Base-by-base conservation (phyloP, 176 grass and related monocot genomes). In the Ensete ventricosum region DNA sequence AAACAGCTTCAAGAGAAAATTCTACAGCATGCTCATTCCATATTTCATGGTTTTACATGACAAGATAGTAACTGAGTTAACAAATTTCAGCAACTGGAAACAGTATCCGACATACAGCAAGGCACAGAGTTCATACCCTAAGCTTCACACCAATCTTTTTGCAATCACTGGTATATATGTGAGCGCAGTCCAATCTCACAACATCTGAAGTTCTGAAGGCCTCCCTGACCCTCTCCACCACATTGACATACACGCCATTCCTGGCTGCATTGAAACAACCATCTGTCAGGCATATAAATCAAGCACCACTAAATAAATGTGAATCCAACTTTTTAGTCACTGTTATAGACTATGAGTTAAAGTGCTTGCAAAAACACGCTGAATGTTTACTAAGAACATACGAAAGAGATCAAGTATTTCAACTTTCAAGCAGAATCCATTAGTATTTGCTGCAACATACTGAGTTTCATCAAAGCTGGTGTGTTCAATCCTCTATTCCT, bases 131-230 rank as follows among this genome's bases (percentile, higher is more conserved):
- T 3, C 89, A 76, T 85, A 98, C 90, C 82, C 84, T 93, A 13
- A 98, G 88, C 75, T 98, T 98, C 20, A 98, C 94, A 19, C 94
- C 94, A 58, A 93, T 89, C 86, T 98, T 98, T 78, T 78, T 82
- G 76, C 90, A 98, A 72, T 98, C 90, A 72, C 90, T 91, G 62
- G 84, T 87, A 53, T 84, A 88, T 67, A 93, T 82, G 55, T 88
- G 83, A 53, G 90, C 85, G 57, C 90, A 98, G 72, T 98, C 94
- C 77, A 98, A 85, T 13, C 90, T 84, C 11, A 87, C 88, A 23
- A 98, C 26, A 60, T 98, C 88, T 62, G 84, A 85, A 50, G 75
- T 60, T 82, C 85, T 29, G 83, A 98, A 91, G 49, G 86, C 90
- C 85, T 98, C 90, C 54, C 84, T 75, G 51, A 98, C 86, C 82